Evolutionary conservation across 306 rosid genomes (phyloP), one percentile per base, ranked within the genome.

Genomic region (Pterocarpus macrocarpus): DNA sequence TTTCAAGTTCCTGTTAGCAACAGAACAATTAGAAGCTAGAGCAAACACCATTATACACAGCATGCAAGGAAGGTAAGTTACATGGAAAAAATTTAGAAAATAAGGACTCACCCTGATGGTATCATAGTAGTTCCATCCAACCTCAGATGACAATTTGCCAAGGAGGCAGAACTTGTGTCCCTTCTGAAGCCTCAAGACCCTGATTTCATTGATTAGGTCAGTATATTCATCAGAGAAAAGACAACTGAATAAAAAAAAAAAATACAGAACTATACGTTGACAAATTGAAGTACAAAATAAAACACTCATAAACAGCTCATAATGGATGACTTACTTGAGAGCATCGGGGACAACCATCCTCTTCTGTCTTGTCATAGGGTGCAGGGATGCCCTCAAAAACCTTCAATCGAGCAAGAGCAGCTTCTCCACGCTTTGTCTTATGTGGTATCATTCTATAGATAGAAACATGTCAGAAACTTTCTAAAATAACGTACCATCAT

Each of bases 311-410:
- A 17, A 49, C 8, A 41, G 14, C 7, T 55, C 36, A 6, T 8
- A 45, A 4, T 0, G 1, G 6, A 47, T 4, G 15, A 53, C 72
- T 55, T 67, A 79, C 92, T 91, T 91, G 44, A 91, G 84, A 71
- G 94, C 94, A 81, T 91, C 94, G 33, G 97, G 97, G 7, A 90
- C 82, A 76, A 91, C 94, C 97, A 90, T 90, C 78, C 90, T 87
- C 90, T 90, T 91, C 7, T n/a, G 13, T 59, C 85, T 87, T 88
- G 70, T 90, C 97, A 66, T 86, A 91, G 0, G 94, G 94, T 2
- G 90, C 85, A 8, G 94, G 97, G 4, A 91, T 81, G 2, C 97
- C 97, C 79, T 91, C 97, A 7, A 43, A 90, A 10, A 86, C 97
- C 88, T 91, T 91, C 87, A 91, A 80, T 7, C 97, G 71, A 7